phyloP scores from a whole-genome alignment of 2,329 filamentous ascomycete species.

The Metarhizium rileyi region DNA sequence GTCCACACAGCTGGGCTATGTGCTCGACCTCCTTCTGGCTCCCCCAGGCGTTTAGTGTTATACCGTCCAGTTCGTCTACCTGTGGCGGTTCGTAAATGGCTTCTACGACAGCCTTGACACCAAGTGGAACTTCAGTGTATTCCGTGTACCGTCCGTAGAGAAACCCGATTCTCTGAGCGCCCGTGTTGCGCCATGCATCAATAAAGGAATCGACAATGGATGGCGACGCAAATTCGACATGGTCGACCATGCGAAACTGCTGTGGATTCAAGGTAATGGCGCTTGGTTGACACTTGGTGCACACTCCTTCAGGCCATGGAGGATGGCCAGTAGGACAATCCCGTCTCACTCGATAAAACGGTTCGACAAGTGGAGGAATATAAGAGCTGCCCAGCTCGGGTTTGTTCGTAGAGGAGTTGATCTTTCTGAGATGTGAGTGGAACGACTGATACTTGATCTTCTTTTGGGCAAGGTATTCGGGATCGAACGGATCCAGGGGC shows the following conservation, averaged over 20 bases:
- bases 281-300: conserved; percentile 94
- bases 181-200: conserved; percentile 83
- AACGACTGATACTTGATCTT: conserved; percentile 99
- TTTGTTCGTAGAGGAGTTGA: conserved; percentile 94
- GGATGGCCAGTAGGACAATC: conserved; percentile 91
- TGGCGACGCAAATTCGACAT: conserved; percentile 88
- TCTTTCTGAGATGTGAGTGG: conserved; percentile 86
- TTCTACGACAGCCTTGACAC: conserved; percentile 90
- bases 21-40: conserved; percentile 75
- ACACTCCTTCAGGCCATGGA: conserved; percentile 91
- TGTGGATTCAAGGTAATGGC: conserved; percentile 94
- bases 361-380: conserved; percentile 89
- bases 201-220: conserved; percentile 82
- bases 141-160: conserved; percentile 86
- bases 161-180: conserved; percentile 76
- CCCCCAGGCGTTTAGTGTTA: conserved; percentile 76
- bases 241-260: conserved; percentile 91
- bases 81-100: conserved; percentile 96
- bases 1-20: conserved; percentile 70
- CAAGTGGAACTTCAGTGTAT: conserved; percentile 85
- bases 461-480: conserved; percentile 82
- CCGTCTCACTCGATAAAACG: conserved; percentile 78
- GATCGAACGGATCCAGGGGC: conserved; percentile 86
- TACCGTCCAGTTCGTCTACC: conserved; percentile 76
- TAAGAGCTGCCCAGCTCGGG: conserved; percentile 89